Evolutionary conservation across 345 rosid species (phyloP), one percentile per base, ranked within the genome.

Genomic region (Moricandia arvensis): DNA sequence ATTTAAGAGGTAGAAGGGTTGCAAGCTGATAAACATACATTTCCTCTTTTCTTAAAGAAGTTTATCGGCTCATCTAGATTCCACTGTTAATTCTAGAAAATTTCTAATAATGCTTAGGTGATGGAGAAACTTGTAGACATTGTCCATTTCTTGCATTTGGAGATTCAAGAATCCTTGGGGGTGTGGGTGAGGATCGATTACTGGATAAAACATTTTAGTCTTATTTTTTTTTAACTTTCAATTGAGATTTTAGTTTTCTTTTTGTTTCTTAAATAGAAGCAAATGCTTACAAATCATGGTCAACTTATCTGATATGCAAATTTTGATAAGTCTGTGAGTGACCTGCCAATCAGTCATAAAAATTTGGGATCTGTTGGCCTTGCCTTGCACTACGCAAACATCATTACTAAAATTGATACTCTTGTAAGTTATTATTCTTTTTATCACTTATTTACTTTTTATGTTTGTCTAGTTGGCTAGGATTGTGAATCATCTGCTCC

Each of bases 321-420:
- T 86, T 71, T 72, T 72, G 88, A 81, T 72, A 83, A 30, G 76
- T 83, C 87, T 17, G 57, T 68, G 21, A 86, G 80, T 79, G 79
- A 80, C 71, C 75, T 76, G 21, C 49, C 64, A 26, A 84, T 21
- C 80, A 77, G 73, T 82, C 85, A 83, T 57, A 87, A 73, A 63
- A 90, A 86, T 76, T 71, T 95, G 84, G 99, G 99, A 1, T 80
- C 90, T 17, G 97, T 96, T 71, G 97, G 98, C 66, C 97, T 95
- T 70, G 96, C 99, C 12, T 84, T 95, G 84, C 99, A 95, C 80
- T 95, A 95, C 70, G 98, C 99, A 61, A 95, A 92, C 80, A 90
- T 95, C 33, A 85, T 95, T 24, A 82, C 97, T 66, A 98, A 92
- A 81, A 88, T 90, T 30, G 99, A 92, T 77, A 88, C 94, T 77